phyloP scores from a whole-genome alignment of 768 basidiomycete species.

The Russula foetens region DNA sequence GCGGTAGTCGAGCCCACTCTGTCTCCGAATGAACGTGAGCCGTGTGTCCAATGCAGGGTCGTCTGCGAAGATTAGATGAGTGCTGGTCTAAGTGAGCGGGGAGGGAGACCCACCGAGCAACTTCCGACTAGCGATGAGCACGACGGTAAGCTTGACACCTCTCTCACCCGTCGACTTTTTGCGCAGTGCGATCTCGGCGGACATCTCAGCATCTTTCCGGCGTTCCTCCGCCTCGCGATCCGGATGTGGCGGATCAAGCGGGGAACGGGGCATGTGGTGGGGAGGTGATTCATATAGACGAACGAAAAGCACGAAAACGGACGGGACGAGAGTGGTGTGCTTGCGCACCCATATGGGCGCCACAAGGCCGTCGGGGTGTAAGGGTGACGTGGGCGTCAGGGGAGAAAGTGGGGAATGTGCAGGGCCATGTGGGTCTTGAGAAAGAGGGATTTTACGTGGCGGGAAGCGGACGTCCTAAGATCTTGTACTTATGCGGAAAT shows the following conservation, averaged over 20 bases:
- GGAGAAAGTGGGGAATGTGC: slow-evolving; percentile 93
- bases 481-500: neutral
- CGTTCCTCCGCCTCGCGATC: slow-evolving; percentile 62
- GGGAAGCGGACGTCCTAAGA: slow-evolving; percentile 69
- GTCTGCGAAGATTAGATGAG: slow-evolving; percentile 38
- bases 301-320: slow-evolving; percentile 88
- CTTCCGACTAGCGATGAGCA: slow-evolving; percentile 80
- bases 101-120: slow-evolving; percentile 60
- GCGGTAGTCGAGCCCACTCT: slow-evolving; percentile 83
- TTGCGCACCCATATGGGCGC: slow-evolving; percentile 98
- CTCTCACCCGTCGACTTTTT: slow-evolving; percentile 78
- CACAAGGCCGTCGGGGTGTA: slow-evolving; percentile 92
- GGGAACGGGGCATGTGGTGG: slow-evolving; percentile 35
- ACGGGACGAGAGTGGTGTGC: slow-evolving; percentile 84
- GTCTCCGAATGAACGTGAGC: slow-evolving; percentile 78
- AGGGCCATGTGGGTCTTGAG: slow-evolving; percentile 44
- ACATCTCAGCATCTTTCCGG: slow-evolving; percentile 63
- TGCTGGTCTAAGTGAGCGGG: neutral
- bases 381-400: slow-evolving; percentile 76
- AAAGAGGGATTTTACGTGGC: slow-evolving; percentile 62
- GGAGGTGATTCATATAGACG: slow-evolving; percentile 65
- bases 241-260: slow-evolving; percentile 44
- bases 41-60: slow-evolving; percentile 77
- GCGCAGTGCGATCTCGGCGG: slow-evolving; percentile 68
- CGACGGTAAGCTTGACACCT: slow-evolving; percentile 90